Evolutionary conservation across 257 asterid genomes (phyloP), one percentile per base, ranked within the genome.

Genomic region (Solanum tacnaense): DNA sequence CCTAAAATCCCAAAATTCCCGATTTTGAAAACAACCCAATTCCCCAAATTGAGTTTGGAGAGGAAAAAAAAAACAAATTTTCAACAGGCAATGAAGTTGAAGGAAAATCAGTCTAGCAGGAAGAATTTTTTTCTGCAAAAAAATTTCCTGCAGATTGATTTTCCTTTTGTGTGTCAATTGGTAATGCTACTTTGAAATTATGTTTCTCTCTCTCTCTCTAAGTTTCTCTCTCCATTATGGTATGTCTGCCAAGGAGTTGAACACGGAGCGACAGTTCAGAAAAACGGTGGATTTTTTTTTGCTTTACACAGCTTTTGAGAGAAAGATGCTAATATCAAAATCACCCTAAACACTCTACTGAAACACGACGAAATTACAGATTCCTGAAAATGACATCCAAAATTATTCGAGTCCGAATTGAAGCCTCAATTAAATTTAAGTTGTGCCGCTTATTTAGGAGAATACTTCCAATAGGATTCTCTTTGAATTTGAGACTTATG

Each of bases 231-330:
- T 18, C 3, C 60, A 36, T 29, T 39, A 9, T 76, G 46, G 39
- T 78, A 46, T 73, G 83, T 89, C 91, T 92, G 89, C 93, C 84
- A 56, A 87, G 44, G 99, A 96, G 94, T 90, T 90, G 93, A 96
- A 95, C 99, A 86, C 99, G 98, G 98, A 89, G 92, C 90, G 93
- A 90, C 98, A 88, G 96, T 92, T 94, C 91, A 89, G 91, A 89
- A 87, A 85, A 34, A 84, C 49, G 92, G 87, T 39, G 84, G 23
- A 6, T 23, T 6, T 52, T 52, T 46, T 38, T 56, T 56, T 20
- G 25, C 65, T 56, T 56, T 56, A 76, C 73, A 29, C 85, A 8
- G 31, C 86, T 82, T 49, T 49, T 31, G 20, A 82, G 71, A 49
- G 11, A 71, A 25, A 41, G 35, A 13, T 21, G 84, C 10, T 12